A percentile compares a stretch with the other conserved stretches of the same genome.
These are phyloP conservation scores for Lasiosphaeris hirsuta DNA, from an alignment of 495 filamentous ascomycete species.

Conservation along the genomic window DNA sequence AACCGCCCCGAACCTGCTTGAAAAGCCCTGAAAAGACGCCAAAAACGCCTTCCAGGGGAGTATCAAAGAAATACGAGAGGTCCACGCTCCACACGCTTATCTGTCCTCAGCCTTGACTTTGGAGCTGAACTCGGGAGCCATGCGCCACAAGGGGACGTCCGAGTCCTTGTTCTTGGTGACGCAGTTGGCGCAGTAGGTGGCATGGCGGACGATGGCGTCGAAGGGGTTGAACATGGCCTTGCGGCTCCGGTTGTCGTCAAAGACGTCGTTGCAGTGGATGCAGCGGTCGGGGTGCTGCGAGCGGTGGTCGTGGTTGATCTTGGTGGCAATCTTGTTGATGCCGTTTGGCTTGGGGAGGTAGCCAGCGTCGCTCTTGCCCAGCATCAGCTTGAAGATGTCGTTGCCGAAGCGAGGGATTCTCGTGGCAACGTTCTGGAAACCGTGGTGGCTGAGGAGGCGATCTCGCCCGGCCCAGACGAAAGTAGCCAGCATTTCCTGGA, in stretches of 20 bases:
- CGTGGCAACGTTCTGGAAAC: constrained; percentile 1
- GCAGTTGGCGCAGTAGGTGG: constrained; percentile 15
- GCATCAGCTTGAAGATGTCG: constrained; percentile 10
- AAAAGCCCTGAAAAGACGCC: no score
- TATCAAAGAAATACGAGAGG: no score
- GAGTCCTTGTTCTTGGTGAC: constrained; percentile 7
- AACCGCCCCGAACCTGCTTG: no score
- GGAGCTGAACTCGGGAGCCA: neutral
- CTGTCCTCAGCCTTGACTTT: no score
- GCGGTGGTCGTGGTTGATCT: constrained; percentile 12
- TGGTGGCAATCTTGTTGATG: neutral
- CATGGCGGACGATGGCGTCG: constrained; percentile 6
- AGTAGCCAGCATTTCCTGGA: constrained; percentile 10
- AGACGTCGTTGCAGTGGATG: constrained; percentile 13
- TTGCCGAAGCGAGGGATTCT: constrained; percentile 1
- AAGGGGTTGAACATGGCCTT: constrained; percentile 19
- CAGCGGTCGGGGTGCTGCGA: constrained; percentile 26
- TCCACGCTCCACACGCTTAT: no score
- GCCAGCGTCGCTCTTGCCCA: neutral
- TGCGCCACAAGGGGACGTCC: constrained; percentile 3
- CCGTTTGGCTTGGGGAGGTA: constrained; percentile 6
- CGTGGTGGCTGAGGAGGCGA: neutral
- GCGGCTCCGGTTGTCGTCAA: neutral
- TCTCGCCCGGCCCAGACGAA: constrained; percentile 23
- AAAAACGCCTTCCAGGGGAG: no score